Conservation (phyloP, 1,284 basidiomycete genomes). For the Malassezia globosa region DNA sequence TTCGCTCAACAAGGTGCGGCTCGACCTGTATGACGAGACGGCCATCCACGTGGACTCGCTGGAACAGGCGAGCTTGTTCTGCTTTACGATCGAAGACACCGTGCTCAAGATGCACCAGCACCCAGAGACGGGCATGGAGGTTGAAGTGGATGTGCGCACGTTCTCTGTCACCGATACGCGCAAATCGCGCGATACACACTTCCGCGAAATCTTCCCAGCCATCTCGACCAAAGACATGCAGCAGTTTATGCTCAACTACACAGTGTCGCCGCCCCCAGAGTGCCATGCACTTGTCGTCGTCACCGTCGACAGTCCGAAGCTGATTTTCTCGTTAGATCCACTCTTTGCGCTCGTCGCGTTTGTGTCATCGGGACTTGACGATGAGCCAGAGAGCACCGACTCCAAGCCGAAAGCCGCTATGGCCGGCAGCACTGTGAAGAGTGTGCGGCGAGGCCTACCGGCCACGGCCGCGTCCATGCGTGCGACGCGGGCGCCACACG, state of each 20-base stretch:
- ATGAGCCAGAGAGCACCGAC: background rate
- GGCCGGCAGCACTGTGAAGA: background rate
- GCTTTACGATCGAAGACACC: constrained; percentile 57
- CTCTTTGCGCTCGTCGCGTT: constrained; percentile 79
- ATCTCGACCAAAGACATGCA: constrained; percentile 78
- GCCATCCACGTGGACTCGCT: background rate
- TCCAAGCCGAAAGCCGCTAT: background rate
- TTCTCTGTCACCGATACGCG: constrained; percentile 84
- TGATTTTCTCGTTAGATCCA: constrained; percentile 88
- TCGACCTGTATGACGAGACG: constrained; percentile 7
- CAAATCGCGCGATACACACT: constrained; percentile 63
- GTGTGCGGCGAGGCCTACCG: background rate
- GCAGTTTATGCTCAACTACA: constrained; percentile 88
- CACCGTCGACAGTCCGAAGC: constrained; percentile 81
- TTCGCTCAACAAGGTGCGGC: background rate
- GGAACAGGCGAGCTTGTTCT: constrained; percentile 7
- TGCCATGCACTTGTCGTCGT: constrained; percentile 63
- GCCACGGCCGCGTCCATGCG: background rate
- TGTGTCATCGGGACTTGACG: constrained; percentile 58
- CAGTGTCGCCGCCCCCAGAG: constrained; percentile 56
- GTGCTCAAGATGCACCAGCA: constrained; percentile 78
- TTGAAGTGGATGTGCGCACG: constrained; percentile 74
- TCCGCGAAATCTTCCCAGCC: constrained; percentile 89
- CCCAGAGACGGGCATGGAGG: constrained; percentile 70
- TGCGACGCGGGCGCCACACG: background rate